Evolutionary conservation across 1,139 yeast genomes (phyloP).

Genomic region (Pneumocystis murina): DNA sequence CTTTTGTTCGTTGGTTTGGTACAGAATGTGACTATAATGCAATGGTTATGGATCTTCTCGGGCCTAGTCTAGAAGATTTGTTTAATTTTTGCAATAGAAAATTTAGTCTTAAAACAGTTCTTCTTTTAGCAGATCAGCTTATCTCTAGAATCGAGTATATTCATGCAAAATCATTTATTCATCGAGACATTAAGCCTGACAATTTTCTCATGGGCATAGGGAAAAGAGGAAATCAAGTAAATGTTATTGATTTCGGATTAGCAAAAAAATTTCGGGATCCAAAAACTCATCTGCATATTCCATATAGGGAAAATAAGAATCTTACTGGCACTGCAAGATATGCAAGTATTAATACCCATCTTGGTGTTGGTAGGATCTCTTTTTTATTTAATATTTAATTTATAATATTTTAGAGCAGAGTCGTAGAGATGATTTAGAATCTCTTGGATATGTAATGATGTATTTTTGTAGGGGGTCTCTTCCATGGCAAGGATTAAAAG

Average conservation of each 20-base stretch:
- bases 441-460: constrained; percentile 87
- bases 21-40: constrained; percentile 94
- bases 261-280: constrained; percentile 95
- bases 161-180: constrained; percentile 90
- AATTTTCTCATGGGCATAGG: constrained; percentile 96
- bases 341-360: constrained; percentile 87
- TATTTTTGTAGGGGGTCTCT: constrained; percentile 84
- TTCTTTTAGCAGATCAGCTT: constrained; percentile 84
- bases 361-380: constrained; percentile 45
- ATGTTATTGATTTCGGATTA: constrained; percentile 93
- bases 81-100: constrained; percentile 36
- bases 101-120: constrained; percentile 65
- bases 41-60: constrained; percentile 87
- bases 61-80: constrained; percentile 88
- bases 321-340: constrained; percentile 96
- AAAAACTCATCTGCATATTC: constrained; percentile 86
- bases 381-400: neutral
- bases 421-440: constrained; percentile 91
- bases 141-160: constrained; percentile 85
- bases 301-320: constrained; percentile 90
- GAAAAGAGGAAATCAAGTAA: constrained; percentile 84
- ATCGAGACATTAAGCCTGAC: constrained; percentile 80
- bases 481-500: constrained; percentile 98
- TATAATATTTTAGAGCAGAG: constrained; percentile 46
- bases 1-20: constrained; percentile 94